Evolutionary conservation across 78 protist species (phyloP).

Genomic region (Cavenderia fasciculata): DNA sequence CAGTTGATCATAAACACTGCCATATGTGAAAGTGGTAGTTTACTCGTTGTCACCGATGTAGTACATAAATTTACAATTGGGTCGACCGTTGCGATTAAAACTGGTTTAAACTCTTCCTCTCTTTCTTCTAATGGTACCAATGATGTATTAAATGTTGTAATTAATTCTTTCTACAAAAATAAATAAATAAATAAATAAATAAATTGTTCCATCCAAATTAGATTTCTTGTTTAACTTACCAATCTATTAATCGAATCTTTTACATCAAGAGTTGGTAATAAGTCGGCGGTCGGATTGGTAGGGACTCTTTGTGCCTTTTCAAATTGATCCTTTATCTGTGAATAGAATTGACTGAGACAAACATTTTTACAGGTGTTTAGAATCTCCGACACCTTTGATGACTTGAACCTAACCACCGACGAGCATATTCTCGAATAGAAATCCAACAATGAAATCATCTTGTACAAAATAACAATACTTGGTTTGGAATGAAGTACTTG

Average conservation of each 20-base stretch:
- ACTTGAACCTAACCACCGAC: not conserved
- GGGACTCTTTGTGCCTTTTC: conserved; percentile 16
- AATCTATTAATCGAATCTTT: conserved; percentile 52
- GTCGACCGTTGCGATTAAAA: conserved; percentile 31
- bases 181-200: not conserved
- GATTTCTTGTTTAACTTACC: too few species aligned
- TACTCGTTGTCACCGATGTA: conserved; percentile 21
- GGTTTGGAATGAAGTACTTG: conserved; percentile 72
- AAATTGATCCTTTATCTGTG: conserved; percentile 59
- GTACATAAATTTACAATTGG: conserved; percentile 49
- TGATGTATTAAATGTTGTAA: conserved; percentile 36
- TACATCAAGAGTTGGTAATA: conserved; percentile 29
- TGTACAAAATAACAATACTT: conserved; percentile 30
- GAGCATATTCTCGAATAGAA: conserved; percentile 43
- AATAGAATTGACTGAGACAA: conserved; percentile 21
- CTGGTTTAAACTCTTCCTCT: conserved; percentile 61
- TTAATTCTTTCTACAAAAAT: conserved; percentile 24
- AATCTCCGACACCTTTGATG: not conserved
- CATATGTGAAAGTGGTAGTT: conserved; percentile 30
- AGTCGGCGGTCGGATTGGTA: not conserved
- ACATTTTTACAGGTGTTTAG: not conserved
- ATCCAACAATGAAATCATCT: conserved; percentile 55
- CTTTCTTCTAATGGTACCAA: conserved; percentile 51
- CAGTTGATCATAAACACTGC: conserved; percentile 73
- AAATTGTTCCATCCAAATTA: not conserved